These are phyloP conservation scores for Argentina anserina DNA, from an alignment of 306 rosid species.

Conservation along the genomic window DNA sequence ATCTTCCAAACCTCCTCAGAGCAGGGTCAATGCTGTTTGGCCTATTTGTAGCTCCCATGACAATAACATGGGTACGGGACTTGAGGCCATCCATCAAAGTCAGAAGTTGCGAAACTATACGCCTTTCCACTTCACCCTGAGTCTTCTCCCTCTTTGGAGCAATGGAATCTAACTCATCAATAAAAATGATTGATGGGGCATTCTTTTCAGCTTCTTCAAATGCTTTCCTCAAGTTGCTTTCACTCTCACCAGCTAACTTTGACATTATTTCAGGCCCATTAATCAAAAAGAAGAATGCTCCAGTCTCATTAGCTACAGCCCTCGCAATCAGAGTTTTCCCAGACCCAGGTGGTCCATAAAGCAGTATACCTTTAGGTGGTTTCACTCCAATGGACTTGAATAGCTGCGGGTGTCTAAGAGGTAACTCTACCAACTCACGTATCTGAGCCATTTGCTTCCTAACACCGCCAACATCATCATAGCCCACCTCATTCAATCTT, in stretches of 20 bases:
- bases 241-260: constrained; percentile 72
- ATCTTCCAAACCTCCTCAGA: constrained; percentile 64
- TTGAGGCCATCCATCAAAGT: constrained; percentile 78
- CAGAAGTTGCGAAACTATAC: constrained; percentile 65
- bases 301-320: constrained; percentile 77
- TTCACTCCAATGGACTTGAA: constrained; percentile 69
- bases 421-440: constrained; percentile 68
- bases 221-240: constrained; percentile 67
- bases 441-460: constrained; percentile 81
- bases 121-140: constrained; percentile 71
- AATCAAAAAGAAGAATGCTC: constrained; percentile 65
- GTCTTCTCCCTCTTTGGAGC: constrained; percentile 77
- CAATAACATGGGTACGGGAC: constrained; percentile 53
- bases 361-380: constrained; percentile 70
- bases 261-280: constrained; percentile 77
- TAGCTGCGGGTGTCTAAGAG: constrained; percentile 73
- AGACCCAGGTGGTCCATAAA: constrained; percentile 74
- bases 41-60: constrained; percentile 66
- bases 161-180: constrained; percentile 65
- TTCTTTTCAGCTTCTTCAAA: constrained; percentile 74
- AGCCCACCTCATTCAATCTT: constrained; percentile 53
- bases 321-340: constrained; percentile 64
- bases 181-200: constrained; percentile 67
- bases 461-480: constrained; percentile 77
- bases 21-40: constrained; percentile 68